Conservation (phyloP, 805 yeast species). For the Myxozyma kluyveri region DNA sequence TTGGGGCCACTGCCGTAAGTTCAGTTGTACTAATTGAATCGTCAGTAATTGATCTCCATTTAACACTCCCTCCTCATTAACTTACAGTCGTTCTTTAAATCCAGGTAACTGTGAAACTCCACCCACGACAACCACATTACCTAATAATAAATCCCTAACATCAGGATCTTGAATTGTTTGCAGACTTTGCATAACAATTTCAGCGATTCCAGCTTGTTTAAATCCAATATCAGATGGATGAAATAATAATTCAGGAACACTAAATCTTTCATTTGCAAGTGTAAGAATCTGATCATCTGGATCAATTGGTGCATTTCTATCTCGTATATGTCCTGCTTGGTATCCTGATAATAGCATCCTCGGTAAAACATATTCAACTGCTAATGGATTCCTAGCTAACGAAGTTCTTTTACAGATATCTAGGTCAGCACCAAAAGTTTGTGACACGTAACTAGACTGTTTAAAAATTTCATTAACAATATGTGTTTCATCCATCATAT, state of each 20-base stretch:
- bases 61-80: background rate
- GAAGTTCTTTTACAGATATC: slow-evolving; percentile 31
- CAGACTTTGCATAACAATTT: slow-evolving; percentile 65
- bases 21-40: slow-evolving; percentile 29
- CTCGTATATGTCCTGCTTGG: slow-evolving; percentile 61
- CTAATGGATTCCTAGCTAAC: slow-evolving; percentile 15
- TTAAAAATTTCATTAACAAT: slow-evolving; percentile 85
- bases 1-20: slow-evolving; percentile 39
- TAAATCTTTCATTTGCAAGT: slow-evolving; percentile 80
- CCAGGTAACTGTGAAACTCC: slow-evolving; percentile 76
- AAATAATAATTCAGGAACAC: slow-evolving; percentile 81
- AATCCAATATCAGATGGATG: slow-evolving; percentile 81
- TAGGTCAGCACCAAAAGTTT: slow-evolving; percentile 52
- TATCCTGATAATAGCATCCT: slow-evolving; percentile 56
- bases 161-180: slow-evolving; percentile 62
- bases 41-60: background rate
- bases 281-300: slow-evolving; percentile 54
- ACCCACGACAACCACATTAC: slow-evolving; percentile 78
- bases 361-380: slow-evolving; percentile 50
- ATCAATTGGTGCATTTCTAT: slow-evolving; percentile 29
- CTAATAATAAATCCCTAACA: slow-evolving; percentile 64
- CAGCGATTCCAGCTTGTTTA: slow-evolving; percentile 74
- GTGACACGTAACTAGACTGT: slow-evolving; percentile 64
- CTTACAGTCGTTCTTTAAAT: slow-evolving; percentile 55
- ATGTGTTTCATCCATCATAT: slow-evolving; percentile 86